Conservation (phyloP, 306 rosid genomes). For the Lathyrus aphaca region DNA sequence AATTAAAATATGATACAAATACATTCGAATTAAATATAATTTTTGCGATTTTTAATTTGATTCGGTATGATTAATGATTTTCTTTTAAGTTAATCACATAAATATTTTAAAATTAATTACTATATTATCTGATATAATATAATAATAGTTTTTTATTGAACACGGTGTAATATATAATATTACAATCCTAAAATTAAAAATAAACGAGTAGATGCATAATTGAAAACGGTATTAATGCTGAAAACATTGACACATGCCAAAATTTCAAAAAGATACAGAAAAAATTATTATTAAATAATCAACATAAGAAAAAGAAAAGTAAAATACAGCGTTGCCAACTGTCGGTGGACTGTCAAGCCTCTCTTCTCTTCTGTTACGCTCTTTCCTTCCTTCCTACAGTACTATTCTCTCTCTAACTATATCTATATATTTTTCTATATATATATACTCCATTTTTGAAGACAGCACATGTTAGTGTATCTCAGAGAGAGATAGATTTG, state of each 20-base stretch:
- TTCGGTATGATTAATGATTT: too few relatives aligned
- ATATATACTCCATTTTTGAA: constrained; percentile 23
- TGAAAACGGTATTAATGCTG: constrained; percentile 3
- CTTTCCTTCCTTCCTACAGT: constrained; percentile 27
- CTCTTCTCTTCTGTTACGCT: background rate
- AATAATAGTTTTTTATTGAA: too few relatives aligned
- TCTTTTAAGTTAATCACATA: too few relatives aligned
- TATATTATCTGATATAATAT: too few relatives aligned
- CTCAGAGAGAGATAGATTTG: constrained; percentile 10
- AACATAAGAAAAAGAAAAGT: background rate
- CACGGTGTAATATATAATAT: too few relatives aligned
- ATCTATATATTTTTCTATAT: constrained; percentile 28
- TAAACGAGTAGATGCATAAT: background rate
- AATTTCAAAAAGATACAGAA: constrained; percentile 10
- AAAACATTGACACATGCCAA: constrained; percentile 28
- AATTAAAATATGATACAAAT: too few relatives aligned
- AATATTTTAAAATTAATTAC: too few relatives aligned
- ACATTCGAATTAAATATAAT: too few relatives aligned
- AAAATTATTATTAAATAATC: background rate
- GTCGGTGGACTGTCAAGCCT: constrained; percentile 37
- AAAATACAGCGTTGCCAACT: constrained; percentile 41
- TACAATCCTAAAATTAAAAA: background rate
- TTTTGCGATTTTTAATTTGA: too few relatives aligned
- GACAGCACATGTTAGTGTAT: constrained; percentile 31
- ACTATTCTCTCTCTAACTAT: constrained; percentile 6